phyloP scores from a whole-genome alignment of 345 rosid genomes.

The Rhodamnia argentea region DNA sequence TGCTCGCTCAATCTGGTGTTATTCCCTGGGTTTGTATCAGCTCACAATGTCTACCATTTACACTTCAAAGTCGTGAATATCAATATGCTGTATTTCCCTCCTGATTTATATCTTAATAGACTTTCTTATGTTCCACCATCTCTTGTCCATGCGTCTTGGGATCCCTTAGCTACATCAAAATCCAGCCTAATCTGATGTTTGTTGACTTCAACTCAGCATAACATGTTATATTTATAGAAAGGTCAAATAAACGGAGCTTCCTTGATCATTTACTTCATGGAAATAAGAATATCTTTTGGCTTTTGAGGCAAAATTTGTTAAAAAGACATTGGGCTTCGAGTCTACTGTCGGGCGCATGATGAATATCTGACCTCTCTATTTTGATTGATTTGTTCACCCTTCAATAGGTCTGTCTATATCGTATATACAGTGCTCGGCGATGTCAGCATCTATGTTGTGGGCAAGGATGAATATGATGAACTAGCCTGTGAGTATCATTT shows the following conservation, averaged over 20 bases:
- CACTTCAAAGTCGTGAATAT: not conserved
- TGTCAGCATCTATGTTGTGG: constrained; percentile 81
- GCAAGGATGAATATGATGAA: constrained; percentile 97
- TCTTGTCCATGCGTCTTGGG: not conserved
- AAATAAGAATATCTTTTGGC: not conserved
- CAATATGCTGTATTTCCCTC: not conserved
- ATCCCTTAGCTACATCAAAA: not conserved
- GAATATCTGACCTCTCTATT: not conserved
- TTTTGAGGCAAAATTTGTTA: not conserved
- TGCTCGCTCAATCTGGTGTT: not conserved
- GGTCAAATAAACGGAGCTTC: not conserved
- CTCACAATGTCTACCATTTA: not conserved
- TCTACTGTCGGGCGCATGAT: not conserved
- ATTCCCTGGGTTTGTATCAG: not conserved
- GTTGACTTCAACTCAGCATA: not conserved
- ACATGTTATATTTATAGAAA: not conserved
- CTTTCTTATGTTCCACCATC: not conserved
- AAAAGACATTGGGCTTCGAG: not conserved
- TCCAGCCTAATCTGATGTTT: not conserved
- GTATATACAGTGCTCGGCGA: constrained; percentile 91
- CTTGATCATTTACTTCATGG: not conserved
- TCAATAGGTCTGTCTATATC: constrained; percentile 79
- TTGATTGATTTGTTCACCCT: not conserved
- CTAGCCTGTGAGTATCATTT: constrained; percentile 70
- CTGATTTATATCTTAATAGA: not conserved